Base-by-base conservation (phyloP, 2,329 filamentous ascomycete genomes). In the Pseudogymnoascus sp. region DNA sequence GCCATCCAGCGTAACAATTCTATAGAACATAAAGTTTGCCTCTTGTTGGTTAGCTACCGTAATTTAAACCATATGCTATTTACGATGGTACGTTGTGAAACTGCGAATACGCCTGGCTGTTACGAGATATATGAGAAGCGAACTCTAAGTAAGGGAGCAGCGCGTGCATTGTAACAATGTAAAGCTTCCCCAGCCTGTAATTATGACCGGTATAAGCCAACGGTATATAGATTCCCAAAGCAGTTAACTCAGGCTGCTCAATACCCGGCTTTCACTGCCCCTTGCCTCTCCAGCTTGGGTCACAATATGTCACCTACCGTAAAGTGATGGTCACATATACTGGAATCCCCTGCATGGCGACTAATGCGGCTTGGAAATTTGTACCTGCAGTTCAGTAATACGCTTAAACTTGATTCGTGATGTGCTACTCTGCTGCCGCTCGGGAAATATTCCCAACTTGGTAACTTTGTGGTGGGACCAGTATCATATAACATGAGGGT, bases 371-470 rank as follows among this genome's bases (percentile, higher is more conserved):
- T 7, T 33, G 48, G 13, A 55, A 33, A 33, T 55, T 18, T 15
- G 48, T 55, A 33, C 48, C 48, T 55, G 48, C 29, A 55, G n/a
- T 2, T 33, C 29, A 33, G 48, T 55, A 55, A 33, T 33, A 33
- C 48, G 48, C 48, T 33, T 55, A 55, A 55, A 55, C 48, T 55
- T 55, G 48, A 33, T 55, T 55, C 5, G 48, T 55, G 15, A 33
- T 18, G 48, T 33, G 29, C 18, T 33, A 55, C 48, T 13, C 15
- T 33, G 29, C 27, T 55, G 4, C 9, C 15, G 18, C 7, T 29
- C 29, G 48, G 9, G 9, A 21, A 12, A 15, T 29, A 48, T 29
- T n/a, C 25, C 42, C 25, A 48, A 7, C 13, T 15, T 8, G 12
- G 27, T 31, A 52, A 18, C 13, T 18, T 52, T 52, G n/a, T 29